A percentile compares a stretch with the other conserved stretches of the same genome.
Evolutionary conservation across 2,329 filamentous ascomycete species (phyloP).

Genomic region (Leptosphaerulina australis): DNA sequence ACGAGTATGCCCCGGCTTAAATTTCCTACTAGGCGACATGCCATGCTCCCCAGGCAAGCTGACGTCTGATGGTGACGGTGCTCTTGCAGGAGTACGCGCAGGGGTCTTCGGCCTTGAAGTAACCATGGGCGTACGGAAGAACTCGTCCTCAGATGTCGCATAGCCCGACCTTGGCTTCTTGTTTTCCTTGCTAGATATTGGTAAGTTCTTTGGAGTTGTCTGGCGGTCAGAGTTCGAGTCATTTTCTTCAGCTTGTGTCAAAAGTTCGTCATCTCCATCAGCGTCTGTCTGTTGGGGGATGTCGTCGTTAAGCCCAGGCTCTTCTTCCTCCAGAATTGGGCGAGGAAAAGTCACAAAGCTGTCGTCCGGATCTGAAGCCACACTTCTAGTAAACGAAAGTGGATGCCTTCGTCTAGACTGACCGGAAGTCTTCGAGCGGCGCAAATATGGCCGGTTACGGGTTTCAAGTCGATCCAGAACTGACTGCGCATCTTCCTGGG

Average conservation of each 20-base stretch:
- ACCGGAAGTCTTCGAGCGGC: constrained; percentile 55
- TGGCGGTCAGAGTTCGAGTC: constrained; percentile 37
- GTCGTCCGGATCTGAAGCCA: constrained; percentile 63
- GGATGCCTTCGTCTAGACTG: constrained; percentile 52
- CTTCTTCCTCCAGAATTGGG: constrained; percentile 55
- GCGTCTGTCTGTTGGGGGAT: constrained; percentile 72
- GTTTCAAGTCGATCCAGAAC: constrained; percentile 64
- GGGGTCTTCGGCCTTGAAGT: constrained; percentile 35
- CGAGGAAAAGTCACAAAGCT: constrained; percentile 37
- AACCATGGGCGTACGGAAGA: constrained; percentile 53
- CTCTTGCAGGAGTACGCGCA: constrained; percentile 28
- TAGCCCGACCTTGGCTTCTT: constrained; percentile 32
- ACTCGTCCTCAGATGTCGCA: constrained; percentile 50
- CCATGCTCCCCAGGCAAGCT: constrained; percentile 42
- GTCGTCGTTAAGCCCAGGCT: constrained; percentile 50
- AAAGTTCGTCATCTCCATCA: constrained; percentile 88
- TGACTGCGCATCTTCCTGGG: constrained; percentile 65
- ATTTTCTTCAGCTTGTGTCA: constrained; percentile 71
- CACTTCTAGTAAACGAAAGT: constrained; percentile 59
- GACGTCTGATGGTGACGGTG: constrained; percentile 36
- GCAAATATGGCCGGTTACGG: constrained; percentile 58
- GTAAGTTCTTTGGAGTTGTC: constrained; percentile 23
- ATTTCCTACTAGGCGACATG: constrained; percentile 40
- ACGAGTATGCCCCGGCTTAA: constrained; percentile 64
- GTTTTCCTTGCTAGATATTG: constrained; percentile 36